Base-by-base conservation (phyloP, 2,329 filamentous ascomycete genomes). In the Alternaria atra region DNA sequence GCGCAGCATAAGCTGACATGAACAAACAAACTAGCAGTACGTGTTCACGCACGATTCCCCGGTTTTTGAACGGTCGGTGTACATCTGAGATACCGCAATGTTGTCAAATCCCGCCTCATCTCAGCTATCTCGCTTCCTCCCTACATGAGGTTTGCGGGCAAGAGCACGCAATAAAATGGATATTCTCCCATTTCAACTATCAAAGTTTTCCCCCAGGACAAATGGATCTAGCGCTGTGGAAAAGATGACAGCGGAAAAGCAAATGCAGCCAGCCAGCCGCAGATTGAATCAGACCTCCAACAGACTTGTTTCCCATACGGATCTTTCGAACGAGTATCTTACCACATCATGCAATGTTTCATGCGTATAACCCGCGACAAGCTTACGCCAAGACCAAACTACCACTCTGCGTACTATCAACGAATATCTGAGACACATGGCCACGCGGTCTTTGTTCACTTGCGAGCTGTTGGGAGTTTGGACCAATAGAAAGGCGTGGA, bases 1-100 rank as follows among this genome's bases (percentile, higher is more conserved):
- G 39, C 8, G 9, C n/a, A 9, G 39, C 20, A 35, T 60, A n/a
- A 17, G 55, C 65, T 67, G 50, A 66, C 53, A 47, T 44, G 34
- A 25, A 1, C 5, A 12, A 51, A 20, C 20, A 34, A 37, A 8
- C 4, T 15, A 17, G n/a, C 29, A 65, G 59, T 59, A 55, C 30
- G 42, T 58, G 53, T 65, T 58, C 53, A 53, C 37, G 63, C 46
- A 30, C 34, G 59, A 61, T 20, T 7, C 44, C 13, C 52, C 34
- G n/a, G 1, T n/a, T 6, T 57, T 48, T 10, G 43, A 47, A 9
- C 39, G 52, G 20, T 39, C 37, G 6, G 44, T 66, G 2, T 60
- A 55, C 44, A 60, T 51, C 17, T 51, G 32, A 58, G 20, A 20
- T 20, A 20, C 20, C 20, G 20, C 20, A 20, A 20, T 20, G 20